Conservation (phyloP, 202 grass and related monocot species). For the Zizania palustris region DNA sequence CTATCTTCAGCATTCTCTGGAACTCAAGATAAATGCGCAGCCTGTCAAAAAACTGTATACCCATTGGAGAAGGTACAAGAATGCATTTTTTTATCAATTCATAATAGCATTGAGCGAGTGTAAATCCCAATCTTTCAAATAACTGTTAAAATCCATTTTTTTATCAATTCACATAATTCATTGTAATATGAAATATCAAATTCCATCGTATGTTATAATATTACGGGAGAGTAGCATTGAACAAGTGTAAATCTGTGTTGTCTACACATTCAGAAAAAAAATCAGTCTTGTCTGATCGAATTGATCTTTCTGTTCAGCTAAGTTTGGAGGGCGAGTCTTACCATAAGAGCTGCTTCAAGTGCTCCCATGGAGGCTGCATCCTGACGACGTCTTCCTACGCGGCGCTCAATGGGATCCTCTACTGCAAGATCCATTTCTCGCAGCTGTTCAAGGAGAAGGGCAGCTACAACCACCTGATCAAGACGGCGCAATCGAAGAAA, state of each 20-base stretch:
- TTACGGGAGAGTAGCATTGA: no score
- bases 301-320: slow-evolving; percentile 44
- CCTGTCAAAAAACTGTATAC: slow-evolving; percentile 85
- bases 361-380: slow-evolving; percentile 80
- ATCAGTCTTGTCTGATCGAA: not conserved
- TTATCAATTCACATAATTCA: no score
- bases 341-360: slow-evolving; percentile 89
- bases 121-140: not conserved
- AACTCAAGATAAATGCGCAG: slow-evolving; percentile 80
- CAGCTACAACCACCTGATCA: slow-evolving; percentile 89
- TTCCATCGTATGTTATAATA: no score
- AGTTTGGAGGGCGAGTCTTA: slow-evolving; percentile 75
- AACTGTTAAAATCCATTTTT: not conserved
- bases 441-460: slow-evolving; percentile 97
- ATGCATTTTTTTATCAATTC: not conserved
- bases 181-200: no score
- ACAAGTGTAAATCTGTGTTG: no score
- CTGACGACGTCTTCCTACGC: slow-evolving; percentile 85
- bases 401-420: slow-evolving; percentile 79
- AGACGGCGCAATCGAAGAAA: slow-evolving; percentile 62
- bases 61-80: slow-evolving; percentile 75
- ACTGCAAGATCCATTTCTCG: slow-evolving; percentile 91
- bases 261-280: no score
- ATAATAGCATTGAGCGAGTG: no score
- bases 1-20: slow-evolving; percentile 73